These are phyloP conservation scores for Senna tora DNA, from an alignment of 306 rosid genomes.

Conservation along the genomic window DNA sequence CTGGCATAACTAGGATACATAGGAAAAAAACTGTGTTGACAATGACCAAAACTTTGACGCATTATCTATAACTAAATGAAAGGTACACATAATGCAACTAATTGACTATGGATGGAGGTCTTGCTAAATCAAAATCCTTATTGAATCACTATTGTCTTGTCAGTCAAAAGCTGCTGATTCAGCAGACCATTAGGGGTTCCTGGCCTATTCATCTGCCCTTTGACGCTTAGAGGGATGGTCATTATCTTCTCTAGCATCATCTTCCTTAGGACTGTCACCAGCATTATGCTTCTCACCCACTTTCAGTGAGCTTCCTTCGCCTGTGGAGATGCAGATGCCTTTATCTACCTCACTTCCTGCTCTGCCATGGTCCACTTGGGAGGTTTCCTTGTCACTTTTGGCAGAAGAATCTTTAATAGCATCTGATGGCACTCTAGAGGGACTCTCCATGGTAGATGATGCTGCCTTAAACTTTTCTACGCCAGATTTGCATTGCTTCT, in stretches of 20 bases:
- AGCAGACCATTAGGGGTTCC: constrained; percentile 34
- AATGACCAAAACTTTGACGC: constrained; percentile 43
- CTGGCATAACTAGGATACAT: constrained; percentile 31
- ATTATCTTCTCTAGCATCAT: constrained; percentile 45
- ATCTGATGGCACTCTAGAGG: constrained; percentile 52
- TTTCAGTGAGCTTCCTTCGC: constrained; percentile 42
- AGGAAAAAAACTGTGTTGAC: constrained; percentile 25
- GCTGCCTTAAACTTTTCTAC: constrained; percentile 51
- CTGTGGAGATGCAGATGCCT: constrained; percentile 37
- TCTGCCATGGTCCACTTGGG: constrained; percentile 44
- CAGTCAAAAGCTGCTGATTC: constrained; percentile 59
- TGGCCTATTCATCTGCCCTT: constrained; percentile 55
- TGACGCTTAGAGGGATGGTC: constrained; percentile 63
- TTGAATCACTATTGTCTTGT: constrained; percentile 45
- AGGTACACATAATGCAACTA: constrained; percentile 30
- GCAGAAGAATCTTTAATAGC: constrained; percentile 48
- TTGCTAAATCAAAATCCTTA: constrained; percentile 42
- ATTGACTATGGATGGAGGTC: constrained; percentile 30
- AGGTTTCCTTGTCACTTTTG: constrained; percentile 58
- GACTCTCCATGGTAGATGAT: constrained; percentile 47
- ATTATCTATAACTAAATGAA: constrained; percentile 31
- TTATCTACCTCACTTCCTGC: constrained; percentile 44
- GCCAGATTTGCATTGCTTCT: constrained; percentile 74
- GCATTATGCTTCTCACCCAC: constrained; percentile 48
- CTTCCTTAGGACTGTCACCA: constrained; percentile 45